Conservation (phyloP, 208 protist genomes). For the Crithidia bombi region DNA sequence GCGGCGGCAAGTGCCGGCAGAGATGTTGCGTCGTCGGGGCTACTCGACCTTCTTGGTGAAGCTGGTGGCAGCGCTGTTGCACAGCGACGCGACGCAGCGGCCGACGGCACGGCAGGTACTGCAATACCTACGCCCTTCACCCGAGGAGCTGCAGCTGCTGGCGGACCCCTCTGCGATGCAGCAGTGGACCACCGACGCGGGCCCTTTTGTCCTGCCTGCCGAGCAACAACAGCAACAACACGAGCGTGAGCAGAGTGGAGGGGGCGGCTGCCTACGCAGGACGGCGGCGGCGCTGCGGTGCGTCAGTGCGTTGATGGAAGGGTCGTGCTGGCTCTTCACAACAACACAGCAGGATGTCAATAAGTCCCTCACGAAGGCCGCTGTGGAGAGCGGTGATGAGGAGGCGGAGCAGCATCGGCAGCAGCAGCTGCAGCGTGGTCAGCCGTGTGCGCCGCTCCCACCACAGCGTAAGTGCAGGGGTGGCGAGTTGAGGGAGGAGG, state of each 20-base stretch:
- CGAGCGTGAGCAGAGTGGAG: background rate
- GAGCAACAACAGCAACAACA: constrained; percentile 10
- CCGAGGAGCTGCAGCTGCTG: constrained; percentile 33
- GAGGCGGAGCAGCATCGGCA: constrained; percentile 15
- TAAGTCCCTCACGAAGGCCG: background rate
- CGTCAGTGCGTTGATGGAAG: constrained; percentile 36
- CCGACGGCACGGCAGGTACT: constrained; percentile 78
- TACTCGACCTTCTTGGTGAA: constrained; percentile 61
- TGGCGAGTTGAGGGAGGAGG: background rate
- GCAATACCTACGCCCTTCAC: constrained; percentile 60
- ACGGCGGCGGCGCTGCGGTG: constrained; percentile 25
- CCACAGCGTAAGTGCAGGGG: background rate
- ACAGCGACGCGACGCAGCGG: constrained; percentile 57
- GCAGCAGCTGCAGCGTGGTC: constrained; percentile 7
- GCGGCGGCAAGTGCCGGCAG: constrained; percentile 50
- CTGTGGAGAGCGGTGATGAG: background rate
- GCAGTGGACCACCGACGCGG: constrained; percentile 35
- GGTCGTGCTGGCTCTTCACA: constrained; percentile 30
- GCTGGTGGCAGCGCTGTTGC: constrained; percentile 58
- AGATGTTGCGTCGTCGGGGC: constrained; percentile 51
- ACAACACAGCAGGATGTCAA: constrained; percentile 34
- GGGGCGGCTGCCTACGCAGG: background rate
- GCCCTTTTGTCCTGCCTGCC: constrained; percentile 8
- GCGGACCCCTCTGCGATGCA: constrained; percentile 23
- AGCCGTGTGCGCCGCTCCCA: constrained; percentile 2